Evolutionary conservation across 164 flowering plant genomes (phyloP), one percentile per base, ranked within the genome.

Genomic region (Vitis cinerea): DNA sequence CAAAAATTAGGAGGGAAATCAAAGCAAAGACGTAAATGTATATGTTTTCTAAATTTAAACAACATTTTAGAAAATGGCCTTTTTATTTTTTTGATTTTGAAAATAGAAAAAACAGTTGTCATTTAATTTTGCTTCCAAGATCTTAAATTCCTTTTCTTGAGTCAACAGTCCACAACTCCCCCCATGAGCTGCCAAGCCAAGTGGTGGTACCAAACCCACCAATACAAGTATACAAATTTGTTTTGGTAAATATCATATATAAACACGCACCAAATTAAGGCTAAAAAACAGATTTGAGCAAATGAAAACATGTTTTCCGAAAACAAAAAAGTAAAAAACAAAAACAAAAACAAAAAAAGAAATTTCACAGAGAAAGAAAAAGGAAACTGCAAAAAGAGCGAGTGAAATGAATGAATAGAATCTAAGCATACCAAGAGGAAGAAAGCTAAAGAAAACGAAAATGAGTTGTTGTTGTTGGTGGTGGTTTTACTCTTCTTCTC

Each of bases 351-450:
- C 23, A 60, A 29, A 15, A 31, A 55, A 50, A 52, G 29, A 19
- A 59, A 59, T 23, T 59, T 44, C 15, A 29, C 57, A 54, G 53
- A 9, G 49, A 49, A 31, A 17, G 27, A 17, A 49, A 37, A 65
- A 52, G 37, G 4, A 73, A 73, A 62, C 8, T 14, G 53, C 30
- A 60, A 23, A 68, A 50, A 59, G 23, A 49, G 49, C 11, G 49
- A 23, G 17, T 29, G 19, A 69, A 55, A 60, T 31, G n/a, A 62
- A 16, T 70, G 48, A 65, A 68, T 57, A 73, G 75, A 69, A 68
- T 16, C 77, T 65, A 81, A 80, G 82, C 84, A 79, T 80, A 82
- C 70, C 75, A 73, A 66, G 70, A 76, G 83, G 79, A 65, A 78
- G 82, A 70, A 73, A 77, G 74, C 81, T 76, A 76, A 78, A 74